Evolutionary conservation across 2,329 filamentous ascomycete species (phyloP).

Genomic region (Fusarium fracticaudum): DNA sequence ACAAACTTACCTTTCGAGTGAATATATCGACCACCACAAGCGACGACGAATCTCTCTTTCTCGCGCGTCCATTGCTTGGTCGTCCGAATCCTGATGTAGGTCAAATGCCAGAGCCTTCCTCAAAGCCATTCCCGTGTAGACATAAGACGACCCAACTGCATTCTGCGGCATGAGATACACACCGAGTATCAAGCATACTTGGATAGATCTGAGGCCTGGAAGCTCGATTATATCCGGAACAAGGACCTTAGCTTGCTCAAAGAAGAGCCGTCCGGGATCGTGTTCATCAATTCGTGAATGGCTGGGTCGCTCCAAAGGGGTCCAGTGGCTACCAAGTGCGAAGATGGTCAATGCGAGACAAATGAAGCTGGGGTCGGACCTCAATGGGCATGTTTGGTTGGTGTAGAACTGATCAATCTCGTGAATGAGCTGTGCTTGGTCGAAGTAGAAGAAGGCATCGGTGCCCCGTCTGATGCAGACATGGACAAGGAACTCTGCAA

Average conservation of each 20-base stretch:
- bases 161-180: neutral
- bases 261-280: neutral
- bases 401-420: neutral
- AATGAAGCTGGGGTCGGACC: neutral
- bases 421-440: neutral
- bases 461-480: neutral
- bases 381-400: neutral
- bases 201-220: neutral
- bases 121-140: neutral
- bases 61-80: neutral
- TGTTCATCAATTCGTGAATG: neutral
- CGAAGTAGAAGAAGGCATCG: constrained; percentile 1
- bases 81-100: neutral
- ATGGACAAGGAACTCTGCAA: neutral
- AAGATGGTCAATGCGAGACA: neutral
- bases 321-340: constrained; percentile 1
- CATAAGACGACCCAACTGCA: neutral
- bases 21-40: neutral
- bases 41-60: neutral
- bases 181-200: neutral
- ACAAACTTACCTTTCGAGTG: neutral
- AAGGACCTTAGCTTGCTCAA: neutral
- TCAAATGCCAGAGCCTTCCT: neutral
- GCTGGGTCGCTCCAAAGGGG: neutral
- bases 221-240: neutral